Percentiles rank a stretch among this genome's conserved stretches.
These are phyloP conservation scores for Yarrowia porcina DNA, from an alignment of 805 yeast species.

Conservation along the genomic window DNA sequence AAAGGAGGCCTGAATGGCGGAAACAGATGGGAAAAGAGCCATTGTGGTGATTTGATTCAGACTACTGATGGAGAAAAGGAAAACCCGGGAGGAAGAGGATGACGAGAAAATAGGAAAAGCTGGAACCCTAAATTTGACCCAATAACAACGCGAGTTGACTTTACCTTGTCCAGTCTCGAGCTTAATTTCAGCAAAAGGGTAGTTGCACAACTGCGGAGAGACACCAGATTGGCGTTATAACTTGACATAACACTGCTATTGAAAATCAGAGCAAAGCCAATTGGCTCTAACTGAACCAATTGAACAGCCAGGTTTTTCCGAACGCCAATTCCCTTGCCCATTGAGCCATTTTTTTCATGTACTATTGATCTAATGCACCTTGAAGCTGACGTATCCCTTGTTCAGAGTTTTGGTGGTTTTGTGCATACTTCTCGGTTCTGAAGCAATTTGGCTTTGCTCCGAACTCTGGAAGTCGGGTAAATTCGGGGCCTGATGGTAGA, in stretches of 20 bases:
- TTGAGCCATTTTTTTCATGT: conserved; percentile 9
- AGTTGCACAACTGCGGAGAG: neutral
- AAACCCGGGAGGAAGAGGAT: conserved; percentile 13
- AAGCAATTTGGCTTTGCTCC: conserved; percentile 25
- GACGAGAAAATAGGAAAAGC: neutral
- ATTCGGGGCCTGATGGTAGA: conserved; percentile 3
- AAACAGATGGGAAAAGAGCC: conserved; percentile 42
- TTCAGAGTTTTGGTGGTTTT: conserved; percentile 1
- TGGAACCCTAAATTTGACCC: conserved; percentile 11
- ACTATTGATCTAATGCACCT: conserved; percentile 13
- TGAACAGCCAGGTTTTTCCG: neutral
- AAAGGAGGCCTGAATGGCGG: conserved; percentile 40
- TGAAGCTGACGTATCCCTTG: conserved; percentile 9
- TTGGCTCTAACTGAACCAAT: neutral
- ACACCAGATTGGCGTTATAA: neutral
- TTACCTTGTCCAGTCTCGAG: neutral
- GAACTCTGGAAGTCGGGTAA: conserved; percentile 19
- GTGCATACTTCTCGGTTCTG: conserved; percentile 16
- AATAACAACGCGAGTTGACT: conserved; percentile 21
- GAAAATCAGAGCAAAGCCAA: neutral
- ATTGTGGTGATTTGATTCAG: conserved; percentile 30
- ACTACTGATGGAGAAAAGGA: conserved; percentile 26
- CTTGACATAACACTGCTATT: neutral
- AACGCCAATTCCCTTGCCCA: neutral
- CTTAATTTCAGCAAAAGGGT: neutral